These are phyloP conservation scores for Cunninghamia lanceolata DNA, from an alignment of 75 land plant species.

Conservation along the genomic window DNA sequence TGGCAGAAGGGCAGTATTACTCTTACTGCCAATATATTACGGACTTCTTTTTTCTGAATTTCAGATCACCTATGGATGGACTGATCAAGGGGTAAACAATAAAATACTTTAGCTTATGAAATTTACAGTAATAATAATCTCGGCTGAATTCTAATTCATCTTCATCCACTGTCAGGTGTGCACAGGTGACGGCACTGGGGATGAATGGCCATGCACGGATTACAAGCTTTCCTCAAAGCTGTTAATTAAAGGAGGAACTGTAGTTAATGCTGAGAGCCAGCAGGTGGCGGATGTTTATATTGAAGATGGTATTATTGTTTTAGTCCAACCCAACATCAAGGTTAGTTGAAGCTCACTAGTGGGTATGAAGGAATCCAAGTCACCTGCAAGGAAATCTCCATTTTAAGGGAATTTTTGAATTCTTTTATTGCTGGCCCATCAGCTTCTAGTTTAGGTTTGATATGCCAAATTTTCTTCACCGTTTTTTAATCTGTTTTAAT, in stretches of 20 bases:
- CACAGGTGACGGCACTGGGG: too few species aligned
- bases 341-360: conserved; percentile 14
- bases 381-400: not conserved
- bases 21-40: not conserved
- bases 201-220: not conserved
- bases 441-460: not conserved
- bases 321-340: conserved; percentile 66
- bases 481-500: too few species aligned
- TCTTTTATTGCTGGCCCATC: not conserved
- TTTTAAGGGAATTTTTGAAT: not conserved
- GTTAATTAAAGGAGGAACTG: conserved; percentile 86
- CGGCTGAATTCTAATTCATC: not conserved
- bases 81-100: not conserved
- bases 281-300: conserved; percentile 88
- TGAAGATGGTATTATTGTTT: conserved; percentile 81
- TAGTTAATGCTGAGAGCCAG: conserved; percentile 84
- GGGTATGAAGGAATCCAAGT: not conserved
- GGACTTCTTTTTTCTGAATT: not conserved
- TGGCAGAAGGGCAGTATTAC: not conserved
- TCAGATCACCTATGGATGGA: not conserved
- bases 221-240: conserved; percentile 36
- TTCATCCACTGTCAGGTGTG: too few species aligned
- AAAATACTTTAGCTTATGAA: too few species aligned
- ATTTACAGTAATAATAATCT: not conserved
- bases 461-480: not conserved